Evolutionary conservation across 495 filamentous ascomycete species (phyloP).

Genomic region (Trichodelitschia bisporula): DNA sequence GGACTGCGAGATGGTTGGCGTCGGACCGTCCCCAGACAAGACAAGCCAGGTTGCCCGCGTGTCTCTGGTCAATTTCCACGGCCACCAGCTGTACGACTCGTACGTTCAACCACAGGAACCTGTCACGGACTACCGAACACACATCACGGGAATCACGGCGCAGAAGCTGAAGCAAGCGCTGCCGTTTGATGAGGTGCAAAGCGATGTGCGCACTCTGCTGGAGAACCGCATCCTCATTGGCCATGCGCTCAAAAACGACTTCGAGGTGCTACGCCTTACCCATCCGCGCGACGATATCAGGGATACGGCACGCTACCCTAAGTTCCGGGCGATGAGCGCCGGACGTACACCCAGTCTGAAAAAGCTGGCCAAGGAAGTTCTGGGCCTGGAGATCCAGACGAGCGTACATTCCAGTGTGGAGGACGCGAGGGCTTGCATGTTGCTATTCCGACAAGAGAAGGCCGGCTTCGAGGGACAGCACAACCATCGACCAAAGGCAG

Average conservation of each 20-base stretch:
- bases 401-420: conserved; percentile 57
- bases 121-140: conserved; percentile 75
- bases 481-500: conserved; percentile 13
- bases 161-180: conserved; percentile 26
- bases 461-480: conserved; percentile 50
- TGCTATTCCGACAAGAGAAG: conserved; percentile 60
- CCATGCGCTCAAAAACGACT: conserved; percentile 73
- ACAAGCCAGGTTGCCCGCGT: conserved; percentile 59
- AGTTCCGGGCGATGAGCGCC: conserved; percentile 45
- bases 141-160: conserved; percentile 53
- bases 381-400: conserved; percentile 63
- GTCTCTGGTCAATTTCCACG: conserved; percentile 79
- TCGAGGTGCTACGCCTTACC: conserved; percentile 45
- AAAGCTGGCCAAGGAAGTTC: conserved; percentile 46
- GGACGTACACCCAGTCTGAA: conserved; percentile 61
- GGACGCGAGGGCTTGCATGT: conserved; percentile 76
- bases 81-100: conserved; percentile 70
- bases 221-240: conserved; percentile 56
- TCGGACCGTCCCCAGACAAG: conserved; percentile 30
- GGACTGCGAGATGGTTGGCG: conserved; percentile 97
- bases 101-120: conserved; percentile 54
- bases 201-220: conserved; percentile 44
- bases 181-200: conserved; percentile 48
- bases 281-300: conserved; percentile 57
- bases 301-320: conserved; percentile 57